phyloP scores from a whole-genome alignment of 2,329 filamentous ascomycete species.

The Pyrenochaeta sp. region DNA sequence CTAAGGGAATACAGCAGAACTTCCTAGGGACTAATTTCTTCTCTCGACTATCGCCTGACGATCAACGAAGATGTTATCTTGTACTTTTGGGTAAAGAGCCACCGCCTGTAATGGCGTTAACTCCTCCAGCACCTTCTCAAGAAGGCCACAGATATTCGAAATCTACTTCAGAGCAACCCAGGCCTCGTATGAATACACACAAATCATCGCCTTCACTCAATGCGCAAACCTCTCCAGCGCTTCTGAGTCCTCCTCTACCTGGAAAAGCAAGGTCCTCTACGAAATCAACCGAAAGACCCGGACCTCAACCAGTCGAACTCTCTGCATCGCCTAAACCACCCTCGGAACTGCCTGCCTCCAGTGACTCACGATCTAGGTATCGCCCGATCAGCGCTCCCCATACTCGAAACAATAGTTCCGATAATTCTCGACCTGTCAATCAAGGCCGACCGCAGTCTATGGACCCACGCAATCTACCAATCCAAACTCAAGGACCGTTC shows the following conservation, averaged over 20 bases:
- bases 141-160: conserved; percentile 14
- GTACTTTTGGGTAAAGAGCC: conserved; percentile 33
- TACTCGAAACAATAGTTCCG: conserved; percentile 7
- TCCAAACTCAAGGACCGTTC: conserved; percentile 2
- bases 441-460: conserved; percentile 5
- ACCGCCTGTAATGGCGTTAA: conserved; percentile 30
- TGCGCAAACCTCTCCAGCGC: conserved; percentile 6
- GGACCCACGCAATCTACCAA: neutral
- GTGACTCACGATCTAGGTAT: conserved; percentile 18
- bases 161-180: conserved; percentile 11
- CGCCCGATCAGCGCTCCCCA: conserved; percentile 16
- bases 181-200: conserved; percentile 11
- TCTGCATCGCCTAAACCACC: neutral
- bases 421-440: neutral
- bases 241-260: conserved; percentile 17
- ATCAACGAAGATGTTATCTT: conserved; percentile 36
- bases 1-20: conserved; percentile 29
- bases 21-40: conserved; percentile 40
- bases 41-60: conserved; percentile 23
- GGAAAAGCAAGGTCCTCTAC: conserved; percentile 12
- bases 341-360: neutral
- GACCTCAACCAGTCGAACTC: neutral
- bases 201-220: conserved; percentile 23
- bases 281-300: neutral
- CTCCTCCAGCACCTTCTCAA: conserved; percentile 21